Percentiles rank a stretch among this genome's conserved stretches.
Conservation (phyloP, 257 asterid species). For the Nicotiana obtusifolia region DNA sequence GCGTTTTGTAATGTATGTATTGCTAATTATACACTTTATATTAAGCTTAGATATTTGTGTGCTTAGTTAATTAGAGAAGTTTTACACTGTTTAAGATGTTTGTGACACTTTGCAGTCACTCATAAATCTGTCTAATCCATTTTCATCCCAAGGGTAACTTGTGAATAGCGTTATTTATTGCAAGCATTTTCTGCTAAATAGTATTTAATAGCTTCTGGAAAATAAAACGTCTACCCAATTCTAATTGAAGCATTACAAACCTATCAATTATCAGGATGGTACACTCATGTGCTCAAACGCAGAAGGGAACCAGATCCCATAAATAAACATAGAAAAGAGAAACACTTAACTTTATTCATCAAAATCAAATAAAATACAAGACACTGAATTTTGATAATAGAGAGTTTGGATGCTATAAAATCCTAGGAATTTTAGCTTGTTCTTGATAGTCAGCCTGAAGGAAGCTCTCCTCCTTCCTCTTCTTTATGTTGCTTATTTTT, state of each 20-base stretch:
- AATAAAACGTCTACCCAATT: neutral
- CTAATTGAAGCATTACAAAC: neutral
- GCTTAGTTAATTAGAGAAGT: neutral
- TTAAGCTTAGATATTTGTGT: neutral
- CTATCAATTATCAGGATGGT: neutral
- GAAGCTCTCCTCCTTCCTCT: neutral
- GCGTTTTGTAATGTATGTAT: constrained; percentile 76
- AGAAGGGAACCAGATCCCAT: neutral
- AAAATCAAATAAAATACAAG: neutral
- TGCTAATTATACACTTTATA: neutral
- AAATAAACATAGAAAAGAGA: neutral
- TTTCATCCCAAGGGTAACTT: neutral
- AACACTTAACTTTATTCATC: neutral
- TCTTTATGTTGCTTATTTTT: neutral
- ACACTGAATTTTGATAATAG: neutral
- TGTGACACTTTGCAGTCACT: neutral
- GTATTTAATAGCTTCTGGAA: neutral
- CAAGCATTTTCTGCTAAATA: neutral
- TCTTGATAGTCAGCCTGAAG: neutral
- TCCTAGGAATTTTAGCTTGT: neutral
- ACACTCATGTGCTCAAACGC: neutral
- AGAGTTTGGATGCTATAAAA: neutral
- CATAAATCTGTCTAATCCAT: neutral
- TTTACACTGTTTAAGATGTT: neutral
- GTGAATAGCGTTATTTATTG: neutral